Conservation (phyloP, 805 yeast species). For the Candida xiaguanensis region DNA sequence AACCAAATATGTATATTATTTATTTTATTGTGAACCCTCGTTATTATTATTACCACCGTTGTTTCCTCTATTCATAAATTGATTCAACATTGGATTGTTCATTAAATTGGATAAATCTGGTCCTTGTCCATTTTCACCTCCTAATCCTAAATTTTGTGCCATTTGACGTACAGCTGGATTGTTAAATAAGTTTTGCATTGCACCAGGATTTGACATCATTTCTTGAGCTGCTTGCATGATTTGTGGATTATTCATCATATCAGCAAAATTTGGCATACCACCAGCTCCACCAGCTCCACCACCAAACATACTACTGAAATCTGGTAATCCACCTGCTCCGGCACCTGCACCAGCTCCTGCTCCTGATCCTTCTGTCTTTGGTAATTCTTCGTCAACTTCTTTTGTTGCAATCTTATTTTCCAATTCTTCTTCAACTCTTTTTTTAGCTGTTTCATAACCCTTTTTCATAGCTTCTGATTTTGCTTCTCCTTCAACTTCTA, state of each 20-base stretch:
- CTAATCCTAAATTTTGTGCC: slow-evolving; percentile 75
- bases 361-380: slow-evolving; percentile 28
- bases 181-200: slow-evolving; percentile 68
- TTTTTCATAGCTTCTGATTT: slow-evolving; percentile 88
- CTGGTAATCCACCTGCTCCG: slow-evolving; percentile 65
- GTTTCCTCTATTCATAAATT: slow-evolving; percentile 47
- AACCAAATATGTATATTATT: not conserved
- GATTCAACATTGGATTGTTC: slow-evolving; percentile 76
- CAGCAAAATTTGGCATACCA: slow-evolving; percentile 65
- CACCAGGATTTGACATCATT: slow-evolving; percentile 82
- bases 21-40: not conserved
- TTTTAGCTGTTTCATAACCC: slow-evolving; percentile 92
- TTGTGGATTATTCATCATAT: slow-evolving; percentile 86
- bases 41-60: not conserved
- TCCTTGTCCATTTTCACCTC: slow-evolving; percentile 44
- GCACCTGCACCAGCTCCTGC: slow-evolving; percentile 52
- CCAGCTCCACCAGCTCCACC: slow-evolving; percentile 45
- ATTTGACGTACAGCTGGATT: slow-evolving; percentile 79
- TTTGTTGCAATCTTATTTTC: slow-evolving; percentile 35
- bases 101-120: slow-evolving; percentile 68
- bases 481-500: slow-evolving; percentile 79
- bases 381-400: slow-evolving; percentile 17
- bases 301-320: slow-evolving; percentile 62
- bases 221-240: slow-evolving; percentile 84
- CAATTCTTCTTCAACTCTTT: slow-evolving; percentile 75